Evolutionary conservation across 257 asterid species (phyloP).

Genomic region (Echium plantagineum): DNA sequence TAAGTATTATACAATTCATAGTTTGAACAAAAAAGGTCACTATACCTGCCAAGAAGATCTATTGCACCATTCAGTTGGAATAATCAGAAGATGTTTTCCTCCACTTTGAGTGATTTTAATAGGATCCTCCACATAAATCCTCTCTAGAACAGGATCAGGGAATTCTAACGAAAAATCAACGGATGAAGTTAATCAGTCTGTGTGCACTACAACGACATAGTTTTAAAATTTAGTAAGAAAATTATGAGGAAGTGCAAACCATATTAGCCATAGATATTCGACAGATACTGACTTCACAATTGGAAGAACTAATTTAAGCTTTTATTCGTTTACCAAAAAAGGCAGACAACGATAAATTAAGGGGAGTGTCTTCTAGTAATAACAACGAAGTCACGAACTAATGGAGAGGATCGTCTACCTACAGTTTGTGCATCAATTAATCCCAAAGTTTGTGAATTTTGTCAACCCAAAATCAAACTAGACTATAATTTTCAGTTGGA

Average conservation of each 20-base stretch:
- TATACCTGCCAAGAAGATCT: conserved; percentile 47
- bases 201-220: too few species aligned
- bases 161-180: conserved; percentile 18
- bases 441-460: too few species aligned
- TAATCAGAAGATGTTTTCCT: conserved; percentile 22
- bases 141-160: conserved; percentile 20
- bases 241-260: not conserved
- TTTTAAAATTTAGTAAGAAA: conserved; percentile 1
- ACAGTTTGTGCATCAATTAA: not conserved
- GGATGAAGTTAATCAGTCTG: conserved; percentile 17
- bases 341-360: not conserved
- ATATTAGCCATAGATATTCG: not conserved
- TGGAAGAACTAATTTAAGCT: not conserved
- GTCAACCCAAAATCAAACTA: too few species aligned
- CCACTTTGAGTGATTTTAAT: conserved; percentile 19
- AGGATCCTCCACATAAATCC: conserved; percentile 18
- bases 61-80: conserved; percentile 22
- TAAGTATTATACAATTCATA: not conserved
- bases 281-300: not conserved
- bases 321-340: too few species aligned
- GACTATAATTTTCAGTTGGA: too few species aligned
- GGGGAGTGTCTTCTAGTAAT: too few species aligned
- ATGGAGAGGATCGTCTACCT: not conserved
- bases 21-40: conserved; percentile 3
- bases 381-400: not conserved